A percentile compares a stretch with the other conserved stretches of the same genome.
Evolutionary conservation across 306 rosid genomes (phyloP).

Genomic region (Prunus davidiana): DNA sequence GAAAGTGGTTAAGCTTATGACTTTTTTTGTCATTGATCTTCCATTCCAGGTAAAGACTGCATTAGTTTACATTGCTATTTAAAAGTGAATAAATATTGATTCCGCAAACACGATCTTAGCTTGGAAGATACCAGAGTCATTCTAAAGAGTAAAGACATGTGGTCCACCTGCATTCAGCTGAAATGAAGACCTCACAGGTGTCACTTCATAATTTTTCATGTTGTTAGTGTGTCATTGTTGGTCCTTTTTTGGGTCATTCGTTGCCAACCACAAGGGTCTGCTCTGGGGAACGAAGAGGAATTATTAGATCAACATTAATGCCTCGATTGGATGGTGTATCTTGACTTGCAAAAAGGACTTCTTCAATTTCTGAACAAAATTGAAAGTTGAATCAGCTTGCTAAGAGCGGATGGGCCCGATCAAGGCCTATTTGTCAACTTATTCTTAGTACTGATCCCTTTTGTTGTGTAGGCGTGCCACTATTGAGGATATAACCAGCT

Average conservation of each 20-base stretch:
- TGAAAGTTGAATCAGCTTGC: no score
- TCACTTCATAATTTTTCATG: constrained; percentile 1
- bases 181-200: constrained; percentile 53
- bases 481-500: no score
- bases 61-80: background rate
- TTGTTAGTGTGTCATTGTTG: background rate
- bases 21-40: constrained; percentile 14
- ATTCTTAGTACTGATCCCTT: no score
- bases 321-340: no score
- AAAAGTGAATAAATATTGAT: background rate
- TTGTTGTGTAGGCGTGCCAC: no score
- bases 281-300: no score
- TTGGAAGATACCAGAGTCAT: constrained; percentile 12
- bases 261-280: no score
- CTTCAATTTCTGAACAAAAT: no score
- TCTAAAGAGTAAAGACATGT: constrained; percentile 25
- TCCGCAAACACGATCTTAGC: constrained; percentile 5
- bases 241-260: no score
- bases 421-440: fast-evolving
- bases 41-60: constrained; percentile 23
- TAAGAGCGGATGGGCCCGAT: no score
- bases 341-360: no score
- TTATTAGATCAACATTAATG: no score
- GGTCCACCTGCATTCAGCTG: constrained; percentile 42
- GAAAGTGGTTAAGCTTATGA: background rate